Conservation (phyloP, 768 basidiomycete species). For the Mycena albidolilacea region DNA sequence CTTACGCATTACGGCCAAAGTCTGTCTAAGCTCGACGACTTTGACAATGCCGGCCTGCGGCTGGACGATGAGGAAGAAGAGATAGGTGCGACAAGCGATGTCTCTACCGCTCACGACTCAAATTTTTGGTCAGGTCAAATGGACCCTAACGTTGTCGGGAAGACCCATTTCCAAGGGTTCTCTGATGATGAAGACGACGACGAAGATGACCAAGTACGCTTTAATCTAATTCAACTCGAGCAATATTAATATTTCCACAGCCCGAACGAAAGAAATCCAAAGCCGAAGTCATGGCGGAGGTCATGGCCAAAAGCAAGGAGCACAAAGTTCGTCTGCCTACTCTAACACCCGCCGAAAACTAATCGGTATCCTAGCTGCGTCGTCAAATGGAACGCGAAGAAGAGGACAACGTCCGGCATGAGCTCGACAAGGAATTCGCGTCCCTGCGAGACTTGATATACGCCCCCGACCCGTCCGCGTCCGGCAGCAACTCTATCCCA, state of each 20-base stretch:
- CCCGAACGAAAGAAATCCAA: constrained; percentile 91
- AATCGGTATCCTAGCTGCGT: constrained; percentile 67
- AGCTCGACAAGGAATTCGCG: constrained; percentile 91
- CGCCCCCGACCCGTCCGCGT: constrained; percentile 63
- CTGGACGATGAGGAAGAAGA: constrained; percentile 72
- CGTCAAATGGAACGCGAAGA: constrained; percentile 92
- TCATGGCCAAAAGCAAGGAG: constrained; percentile 96
- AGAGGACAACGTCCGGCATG: constrained; percentile 87
- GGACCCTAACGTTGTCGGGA: constrained; percentile 74
- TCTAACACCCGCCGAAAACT: background rate
- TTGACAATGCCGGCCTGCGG: constrained; percentile 78
- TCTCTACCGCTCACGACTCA: constrained; percentile 1
- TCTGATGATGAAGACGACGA: constrained; percentile 72
- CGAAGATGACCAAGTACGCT: constrained; percentile 60
- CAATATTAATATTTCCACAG: constrained; percentile 54
- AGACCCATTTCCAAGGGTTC: constrained; percentile 90
- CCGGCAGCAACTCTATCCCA: constrained; percentile 55
- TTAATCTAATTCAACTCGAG: constrained; percentile 11
- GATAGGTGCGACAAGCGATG: constrained; percentile 50
- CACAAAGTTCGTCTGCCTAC: constrained; percentile 79
- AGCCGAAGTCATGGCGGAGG: constrained; percentile 97
- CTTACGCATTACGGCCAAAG: constrained; percentile 94
- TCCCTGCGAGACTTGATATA: constrained; percentile 83
- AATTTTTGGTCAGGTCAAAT: constrained; percentile 70
- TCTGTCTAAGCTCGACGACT: constrained; percentile 87